phyloP scores from a whole-genome alignment of 305 asterid species.

The Solanum hybrid region DNA sequence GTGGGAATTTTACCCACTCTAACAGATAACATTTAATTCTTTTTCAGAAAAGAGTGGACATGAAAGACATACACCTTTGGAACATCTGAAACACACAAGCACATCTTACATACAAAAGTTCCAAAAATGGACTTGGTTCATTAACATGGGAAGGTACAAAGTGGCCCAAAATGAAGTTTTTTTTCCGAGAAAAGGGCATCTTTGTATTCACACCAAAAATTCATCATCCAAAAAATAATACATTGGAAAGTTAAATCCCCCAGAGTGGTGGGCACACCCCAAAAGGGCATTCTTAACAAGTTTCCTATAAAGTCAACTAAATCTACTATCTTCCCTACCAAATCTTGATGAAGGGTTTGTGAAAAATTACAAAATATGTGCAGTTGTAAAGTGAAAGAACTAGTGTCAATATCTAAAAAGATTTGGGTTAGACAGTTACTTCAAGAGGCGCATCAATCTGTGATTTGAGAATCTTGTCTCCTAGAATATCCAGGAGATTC shows the following conservation, averaged over 20 bases:
- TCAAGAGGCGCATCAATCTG: slow-evolving; percentile 68
- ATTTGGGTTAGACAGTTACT: slow-evolving; percentile 35
- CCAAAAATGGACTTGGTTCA: not conserved
- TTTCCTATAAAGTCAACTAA: not conserved
- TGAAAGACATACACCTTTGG: not conserved
- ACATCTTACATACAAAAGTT: not conserved
- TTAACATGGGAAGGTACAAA: not conserved
- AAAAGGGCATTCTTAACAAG: not conserved
- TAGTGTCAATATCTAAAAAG: slow-evolving; percentile 6
- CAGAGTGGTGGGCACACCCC: not conserved
- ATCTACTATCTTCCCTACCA: not conserved
- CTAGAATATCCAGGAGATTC: slow-evolving; percentile 70
- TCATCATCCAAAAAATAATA: not conserved
- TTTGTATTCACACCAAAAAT: not conserved
- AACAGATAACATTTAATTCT: not conserved
- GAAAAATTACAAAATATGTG: not conserved
- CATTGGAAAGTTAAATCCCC: not conserved
- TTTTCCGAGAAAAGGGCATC: not conserved
- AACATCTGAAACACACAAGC: not conserved
- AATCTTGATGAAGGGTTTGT: not conserved
- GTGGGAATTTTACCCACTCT: not conserved
- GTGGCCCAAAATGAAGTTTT: not conserved
- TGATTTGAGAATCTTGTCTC: slow-evolving; percentile 67
- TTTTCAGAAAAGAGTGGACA: not conserved
- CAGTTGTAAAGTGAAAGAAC: slow-evolving; percentile 3